These are phyloP conservation scores for Platanthera guangdongensis DNA, from an alignment of 106 monocot species.

Conservation along the genomic window DNA sequence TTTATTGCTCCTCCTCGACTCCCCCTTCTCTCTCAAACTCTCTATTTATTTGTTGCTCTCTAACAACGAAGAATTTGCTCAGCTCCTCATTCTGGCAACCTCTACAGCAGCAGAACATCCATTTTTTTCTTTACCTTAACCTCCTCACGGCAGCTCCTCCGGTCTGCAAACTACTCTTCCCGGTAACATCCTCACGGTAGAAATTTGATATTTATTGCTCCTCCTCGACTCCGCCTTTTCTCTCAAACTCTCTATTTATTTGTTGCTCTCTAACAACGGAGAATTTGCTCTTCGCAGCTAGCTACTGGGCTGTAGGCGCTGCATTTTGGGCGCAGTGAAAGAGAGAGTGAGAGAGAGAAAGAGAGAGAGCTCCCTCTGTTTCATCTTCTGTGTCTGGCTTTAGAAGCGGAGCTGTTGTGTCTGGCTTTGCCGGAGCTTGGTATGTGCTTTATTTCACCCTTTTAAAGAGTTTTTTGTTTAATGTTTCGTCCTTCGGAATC, in stretches of 20 bases:
- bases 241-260: not conserved
- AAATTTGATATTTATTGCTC: too few species aligned
- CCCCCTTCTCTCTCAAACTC: too few species aligned
- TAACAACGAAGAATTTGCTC: too few species aligned
- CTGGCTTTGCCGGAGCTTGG: not conserved
- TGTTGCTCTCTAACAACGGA: not conserved
- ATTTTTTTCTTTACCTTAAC: too few species aligned
- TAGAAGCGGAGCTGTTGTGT: not conserved
- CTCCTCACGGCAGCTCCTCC: too few species aligned
- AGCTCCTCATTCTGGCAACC: too few species aligned
- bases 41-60: too few species aligned
- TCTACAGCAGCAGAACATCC: too few species aligned
- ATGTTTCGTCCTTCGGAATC: not conserved
- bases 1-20: too few species aligned
- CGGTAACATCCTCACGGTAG: too few species aligned
- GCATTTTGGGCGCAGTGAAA: not conserved
- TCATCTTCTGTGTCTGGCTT: not conserved
- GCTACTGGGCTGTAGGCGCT: not conserved
- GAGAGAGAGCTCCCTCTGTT: not conserved
- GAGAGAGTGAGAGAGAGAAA: not conserved
- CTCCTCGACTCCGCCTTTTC: too few species aligned
- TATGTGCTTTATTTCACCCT: not conserved
- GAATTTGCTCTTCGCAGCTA: not conserved
- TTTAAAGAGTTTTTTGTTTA: not conserved
- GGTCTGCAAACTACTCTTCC: too few species aligned